Percentiles rank a stretch among this genome's conserved stretches.
Evolutionary conservation across 2,329 filamentous ascomycete genomes (phyloP).

Genomic region (Leptographium wingfieldii): DNA sequence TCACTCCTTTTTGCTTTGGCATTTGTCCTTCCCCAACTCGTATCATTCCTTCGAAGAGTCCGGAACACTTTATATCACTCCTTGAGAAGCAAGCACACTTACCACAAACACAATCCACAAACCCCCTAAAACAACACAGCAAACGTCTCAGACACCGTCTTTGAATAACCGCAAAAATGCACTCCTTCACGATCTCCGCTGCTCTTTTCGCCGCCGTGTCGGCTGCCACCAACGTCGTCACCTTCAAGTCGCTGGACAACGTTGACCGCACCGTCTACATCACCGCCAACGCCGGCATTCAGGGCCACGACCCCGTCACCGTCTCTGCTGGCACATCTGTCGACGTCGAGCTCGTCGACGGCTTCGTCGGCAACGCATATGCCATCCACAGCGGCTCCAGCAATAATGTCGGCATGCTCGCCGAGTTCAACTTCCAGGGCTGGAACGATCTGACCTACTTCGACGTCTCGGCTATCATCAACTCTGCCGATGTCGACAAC

Average conservation of each 20-base stretch:
- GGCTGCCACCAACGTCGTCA: slow-evolving; percentile 35
- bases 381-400: slow-evolving; percentile 20
- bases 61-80: not conserved
- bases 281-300: slow-evolving; percentile 28
- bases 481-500: slow-evolving; percentile 25
- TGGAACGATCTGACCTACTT: slow-evolving; percentile 25
- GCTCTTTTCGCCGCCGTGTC: slow-evolving; percentile 21
- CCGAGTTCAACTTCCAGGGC: slow-evolving; percentile 23
- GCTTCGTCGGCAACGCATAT: slow-evolving; percentile 22
- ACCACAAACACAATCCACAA: not conserved
- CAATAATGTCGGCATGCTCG: slow-evolving; percentile 25
- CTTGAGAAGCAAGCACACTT: not conserved
- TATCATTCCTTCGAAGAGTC: not conserved
- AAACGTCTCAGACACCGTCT: not conserved
- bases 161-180: not conserved
- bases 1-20: not conserved
- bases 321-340: slow-evolving; percentile 26
- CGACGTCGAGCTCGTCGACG: slow-evolving; percentile 21
- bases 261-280: slow-evolving; percentile 37
- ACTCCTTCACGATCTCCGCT: not conserved
- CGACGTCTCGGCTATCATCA: slow-evolving; percentile 33
- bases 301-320: slow-evolving; percentile 24
- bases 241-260: slow-evolving; percentile 46
- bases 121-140: not conserved
- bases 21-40: not conserved